Evolutionary conservation across 2,329 filamentous ascomycete species (phyloP), one percentile per base, ranked within the genome.

Genomic region (Diplodia scrobiculata): DNA sequence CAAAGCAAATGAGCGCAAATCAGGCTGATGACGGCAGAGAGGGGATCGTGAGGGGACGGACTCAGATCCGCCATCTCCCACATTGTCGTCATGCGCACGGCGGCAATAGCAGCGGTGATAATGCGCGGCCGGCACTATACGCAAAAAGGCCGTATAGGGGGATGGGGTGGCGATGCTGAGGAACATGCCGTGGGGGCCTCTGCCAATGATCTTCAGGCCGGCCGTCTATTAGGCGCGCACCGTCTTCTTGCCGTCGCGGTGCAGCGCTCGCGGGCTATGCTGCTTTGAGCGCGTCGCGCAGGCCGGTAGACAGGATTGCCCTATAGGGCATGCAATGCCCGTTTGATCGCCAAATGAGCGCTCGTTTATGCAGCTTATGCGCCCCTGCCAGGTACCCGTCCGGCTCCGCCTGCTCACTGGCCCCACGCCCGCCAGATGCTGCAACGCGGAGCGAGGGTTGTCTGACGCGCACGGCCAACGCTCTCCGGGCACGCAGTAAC

Each of bases 151-250:
- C 55, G 45, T 62, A 50, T 62, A 62, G 45, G 58, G 58, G 58
- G n/a, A 47, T 34, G 29, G 58, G 9, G 38, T 11, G 6, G 11
- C 25, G 10, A 53, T n/a, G 32, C 38, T 32, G 41, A 34, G 58
- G 58, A 34, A 62, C 34, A 17, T 62, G 58, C 58, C 58, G 58
- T 62, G 58, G 41, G 58, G 41, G 41, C 27, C 34, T 36, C 21
- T 47, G 27, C 27, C 27, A 62, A 62, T 62, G 58, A 62, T 62
- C 58, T 62, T 29, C 58, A 62, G 58, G 41, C 29, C 45, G 58
- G 58, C 50, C 41, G 47, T 60, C 25, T 60, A 60, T 60, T 60
- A 60, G 55, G 55, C 55, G 54, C 54, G 55, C 55, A 60, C 55
- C 55, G 55, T 48, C 55, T 17, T 48, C 41, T 34, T 60, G 11